Base-by-base conservation (phyloP, 352 stramenopile genomes). In the Phytophthora sp. region DNA sequence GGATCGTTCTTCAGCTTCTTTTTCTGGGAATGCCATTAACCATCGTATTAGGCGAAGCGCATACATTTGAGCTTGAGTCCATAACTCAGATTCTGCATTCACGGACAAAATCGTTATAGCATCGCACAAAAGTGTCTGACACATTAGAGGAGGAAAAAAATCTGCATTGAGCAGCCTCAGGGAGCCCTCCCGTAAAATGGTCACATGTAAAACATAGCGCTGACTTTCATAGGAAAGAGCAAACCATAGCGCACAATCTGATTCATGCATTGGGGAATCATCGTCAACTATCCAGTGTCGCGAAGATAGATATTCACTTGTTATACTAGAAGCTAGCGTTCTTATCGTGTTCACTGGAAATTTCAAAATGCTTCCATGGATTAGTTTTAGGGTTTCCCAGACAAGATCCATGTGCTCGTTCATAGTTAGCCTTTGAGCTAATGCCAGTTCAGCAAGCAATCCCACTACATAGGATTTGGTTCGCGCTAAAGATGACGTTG, bases 71-170 rank as follows among this genome's bases (percentile, higher is more conserved):
- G 35, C 31, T 20, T 12, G 46, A 13, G 34, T 5, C 31, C 43
- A 69, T 0, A 45, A 13, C 5, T 45, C 23, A 38, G 20, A 15
- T 7, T 27, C n/a, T 23, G 11, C 39, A 43, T 10, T 39, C 11
- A 44, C 39, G 10, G 24, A 39, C 11, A 69, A 69, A 41, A 59
- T 4, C 6, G 18, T 18, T 39, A 69, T 46, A 8, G 53, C 20
- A 27, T 59, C 44, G 8, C 20, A 23, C 15, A 69, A 64, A 45
- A 69, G 11, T 5, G 44, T 64, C 20, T 17, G 30, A 18, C 43
- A 41, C 23, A 59, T 34, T 21, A 59, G 13, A 9, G 61, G 39
- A 53, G 59, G 45, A 44, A 69, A 64, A n/a, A 58, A 54, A 2
- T 30, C n/a, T 10, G 38, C n/a, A 37, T 30, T 26, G 4, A 28